Percentiles rank a stretch among this genome's conserved stretches.
phyloP scores from a whole-genome alignment of 2,329 filamentous ascomycete genomes.

The Zymoseptoria brevis region DNA sequence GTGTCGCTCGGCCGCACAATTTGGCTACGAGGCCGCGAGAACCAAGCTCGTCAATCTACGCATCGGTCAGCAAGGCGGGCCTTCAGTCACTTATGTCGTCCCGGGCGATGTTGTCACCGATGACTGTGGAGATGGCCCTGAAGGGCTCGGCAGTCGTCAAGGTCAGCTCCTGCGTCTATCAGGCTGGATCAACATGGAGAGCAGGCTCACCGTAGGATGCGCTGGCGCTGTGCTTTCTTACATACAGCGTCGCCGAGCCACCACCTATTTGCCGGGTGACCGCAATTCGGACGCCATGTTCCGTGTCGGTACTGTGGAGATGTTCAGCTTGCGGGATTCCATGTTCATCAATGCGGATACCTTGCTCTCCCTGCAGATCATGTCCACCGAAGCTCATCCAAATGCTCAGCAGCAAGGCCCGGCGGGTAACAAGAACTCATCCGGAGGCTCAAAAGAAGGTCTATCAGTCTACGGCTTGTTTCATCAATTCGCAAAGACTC shows the following conservation, averaged over 20 bases:
- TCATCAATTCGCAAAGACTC: slow-evolving; percentile 62
- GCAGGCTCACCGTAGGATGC: slow-evolving; percentile 67
- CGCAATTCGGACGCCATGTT: slow-evolving; percentile 48
- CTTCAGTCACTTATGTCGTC: slow-evolving; percentile 51
- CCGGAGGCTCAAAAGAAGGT: slow-evolving; percentile 61
- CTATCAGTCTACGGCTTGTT: slow-evolving; percentile 81
- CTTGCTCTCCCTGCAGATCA: slow-evolving; percentile 72
- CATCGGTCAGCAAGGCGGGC: slow-evolving; percentile 41
- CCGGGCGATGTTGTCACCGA: slow-evolving; percentile 46
- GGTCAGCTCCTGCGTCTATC: slow-evolving; percentile 61
- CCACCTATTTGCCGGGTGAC: slow-evolving; percentile 56
- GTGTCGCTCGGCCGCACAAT: slow-evolving; percentile 62
- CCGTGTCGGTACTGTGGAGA: slow-evolving; percentile 57
- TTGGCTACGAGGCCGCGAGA: slow-evolving; percentile 58
- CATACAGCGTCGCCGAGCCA: slow-evolving; percentile 59
- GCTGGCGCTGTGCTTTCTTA: slow-evolving; percentile 80
- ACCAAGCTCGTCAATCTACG: slow-evolving; percentile 56
- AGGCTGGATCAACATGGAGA: slow-evolving; percentile 66
- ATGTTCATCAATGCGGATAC: slow-evolving; percentile 79
- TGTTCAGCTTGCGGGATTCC: slow-evolving; percentile 60
- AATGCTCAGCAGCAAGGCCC: slow-evolving; percentile 70
- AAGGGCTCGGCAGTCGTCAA: slow-evolving; percentile 48
- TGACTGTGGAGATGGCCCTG: slow-evolving; percentile 33
- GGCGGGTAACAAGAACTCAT: slow-evolving; percentile 44
- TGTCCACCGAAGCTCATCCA: slow-evolving; percentile 74